Evolutionary conservation across 1,139 yeast species (phyloP).

Genomic region (Tardiomyces blankii): DNA sequence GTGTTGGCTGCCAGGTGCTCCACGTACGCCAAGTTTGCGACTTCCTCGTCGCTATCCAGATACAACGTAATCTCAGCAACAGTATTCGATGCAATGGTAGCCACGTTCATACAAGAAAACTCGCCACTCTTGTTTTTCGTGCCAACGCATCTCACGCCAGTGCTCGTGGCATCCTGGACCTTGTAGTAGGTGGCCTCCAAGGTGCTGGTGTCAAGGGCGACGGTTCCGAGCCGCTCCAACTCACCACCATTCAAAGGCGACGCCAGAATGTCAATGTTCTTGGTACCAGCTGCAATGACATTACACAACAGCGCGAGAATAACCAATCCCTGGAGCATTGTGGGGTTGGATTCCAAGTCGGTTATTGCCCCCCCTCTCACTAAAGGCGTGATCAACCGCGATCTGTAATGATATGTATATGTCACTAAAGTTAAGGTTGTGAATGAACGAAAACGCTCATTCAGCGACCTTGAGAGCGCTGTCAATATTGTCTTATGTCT

Average conservation of each 20-base stretch:
- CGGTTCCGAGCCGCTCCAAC: background rate
- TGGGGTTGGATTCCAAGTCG: no score
- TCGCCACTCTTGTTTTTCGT: background rate
- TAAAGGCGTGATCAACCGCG: no score
- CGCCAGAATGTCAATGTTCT: background rate
- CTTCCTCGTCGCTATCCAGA: background rate
- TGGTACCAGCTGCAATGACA: background rate
- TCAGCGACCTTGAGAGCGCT: no score
- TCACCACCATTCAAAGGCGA: background rate
- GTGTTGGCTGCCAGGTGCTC: background rate
- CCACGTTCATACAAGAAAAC: background rate
- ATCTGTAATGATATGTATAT: no score
- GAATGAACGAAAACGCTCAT: no score
- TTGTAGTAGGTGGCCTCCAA: background rate
- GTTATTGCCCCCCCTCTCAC: no score
- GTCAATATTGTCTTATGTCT: no score
- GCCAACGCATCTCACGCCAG: slow-evolving; percentile 7
- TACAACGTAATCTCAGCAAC: slow-evolving; percentile 6
- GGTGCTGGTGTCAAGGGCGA: background rate
- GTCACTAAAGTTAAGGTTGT: no score
- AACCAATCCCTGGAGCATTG: background rate
- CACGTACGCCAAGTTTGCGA: background rate
- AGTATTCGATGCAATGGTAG: background rate
- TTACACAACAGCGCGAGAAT: background rate
- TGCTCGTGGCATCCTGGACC: background rate